Evolutionary conservation across 495 filamentous ascomycete species (phyloP).

Genomic region (Hypoxylon intermedium): DNA sequence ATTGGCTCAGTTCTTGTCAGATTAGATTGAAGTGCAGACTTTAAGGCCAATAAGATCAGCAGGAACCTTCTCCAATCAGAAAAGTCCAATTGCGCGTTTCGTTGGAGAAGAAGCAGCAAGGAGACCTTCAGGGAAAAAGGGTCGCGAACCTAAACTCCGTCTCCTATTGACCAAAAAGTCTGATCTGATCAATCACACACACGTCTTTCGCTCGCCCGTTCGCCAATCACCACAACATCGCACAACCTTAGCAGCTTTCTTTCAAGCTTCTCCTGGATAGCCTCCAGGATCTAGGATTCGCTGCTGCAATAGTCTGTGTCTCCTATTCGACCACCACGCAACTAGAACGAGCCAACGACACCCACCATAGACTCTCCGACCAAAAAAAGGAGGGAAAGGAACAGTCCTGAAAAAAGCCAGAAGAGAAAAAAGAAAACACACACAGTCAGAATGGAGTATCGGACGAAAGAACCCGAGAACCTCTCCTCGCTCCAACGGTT

Average conservation of each 20-base stretch:
- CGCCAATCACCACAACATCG: background rate
- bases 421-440: background rate
- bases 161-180: too few relatives aligned
- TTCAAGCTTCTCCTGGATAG: too few relatives aligned
- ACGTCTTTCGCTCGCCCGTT: too few relatives aligned
- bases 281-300: too few relatives aligned
- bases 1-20: slow-evolving; percentile 10
- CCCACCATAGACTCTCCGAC: too few relatives aligned
- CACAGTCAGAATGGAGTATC: slow-evolving; percentile 35
- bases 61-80: background rate
- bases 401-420: background rate
- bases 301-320: background rate
- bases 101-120: background rate
- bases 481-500: slow-evolving; percentile 49
- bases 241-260: background rate
- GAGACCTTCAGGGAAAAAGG: background rate
- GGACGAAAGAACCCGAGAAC: slow-evolving; percentile 42
- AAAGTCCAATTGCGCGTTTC: background rate
- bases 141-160: background rate
- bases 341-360: slow-evolving; percentile 6
- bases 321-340: slow-evolving; percentile 2
- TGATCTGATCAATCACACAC: too few relatives aligned
- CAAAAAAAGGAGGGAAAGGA: background rate
- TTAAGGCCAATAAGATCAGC: slow-evolving; percentile 1
- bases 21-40: slow-evolving; percentile 1